These are phyloP conservation scores for Leccinum subtestaceum DNA, from an alignment of 768 basidiomycete genomes.

Conservation along the genomic window DNA sequence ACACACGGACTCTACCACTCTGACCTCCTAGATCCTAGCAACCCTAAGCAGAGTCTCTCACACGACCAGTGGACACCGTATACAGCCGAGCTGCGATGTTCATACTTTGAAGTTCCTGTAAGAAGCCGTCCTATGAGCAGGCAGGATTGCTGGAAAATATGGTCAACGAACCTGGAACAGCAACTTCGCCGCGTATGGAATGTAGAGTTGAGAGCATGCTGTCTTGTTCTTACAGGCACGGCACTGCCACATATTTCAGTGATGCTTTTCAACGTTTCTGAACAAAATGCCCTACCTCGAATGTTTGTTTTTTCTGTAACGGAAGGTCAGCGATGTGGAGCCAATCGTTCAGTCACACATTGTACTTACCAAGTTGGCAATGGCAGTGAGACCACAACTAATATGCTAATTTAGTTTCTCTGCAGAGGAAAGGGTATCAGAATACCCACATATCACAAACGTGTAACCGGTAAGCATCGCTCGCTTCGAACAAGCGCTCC, in stretches of 20 bases:
- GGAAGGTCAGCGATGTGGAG: conserved; percentile 11
- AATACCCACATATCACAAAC: conserved; percentile 89
- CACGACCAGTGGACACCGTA: conserved; percentile 83
- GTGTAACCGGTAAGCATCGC: conserved; percentile 90
- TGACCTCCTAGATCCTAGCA: background rate
- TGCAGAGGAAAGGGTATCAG: background rate
- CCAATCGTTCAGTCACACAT: background rate
- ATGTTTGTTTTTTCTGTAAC: conserved; percentile 90
- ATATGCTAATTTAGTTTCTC: conserved; percentile 8
- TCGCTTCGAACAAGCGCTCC: conserved; percentile 92
- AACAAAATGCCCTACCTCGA: conserved; percentile 56
- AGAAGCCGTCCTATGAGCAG: background rate
- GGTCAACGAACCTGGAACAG: conserved; percentile 76
- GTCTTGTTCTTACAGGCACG: conserved; percentile 98
- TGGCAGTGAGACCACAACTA: conserved; percentile 93
- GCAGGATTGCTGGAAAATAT: background rate
- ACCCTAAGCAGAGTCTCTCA: conserved; percentile 50
- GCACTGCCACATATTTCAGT: conserved; percentile 45
- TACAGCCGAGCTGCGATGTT: conserved; percentile 88
- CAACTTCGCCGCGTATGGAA: conserved; percentile 96
- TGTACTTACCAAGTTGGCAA: conserved; percentile 85
- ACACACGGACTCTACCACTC: conserved; percentile 31
- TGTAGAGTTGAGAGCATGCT: conserved; percentile 84
- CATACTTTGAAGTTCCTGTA: conserved; percentile 90
- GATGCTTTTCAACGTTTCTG: background rate